Base-by-base conservation (phyloP, 495 filamentous ascomycete species). In the Penicillium crystallinum region DNA sequence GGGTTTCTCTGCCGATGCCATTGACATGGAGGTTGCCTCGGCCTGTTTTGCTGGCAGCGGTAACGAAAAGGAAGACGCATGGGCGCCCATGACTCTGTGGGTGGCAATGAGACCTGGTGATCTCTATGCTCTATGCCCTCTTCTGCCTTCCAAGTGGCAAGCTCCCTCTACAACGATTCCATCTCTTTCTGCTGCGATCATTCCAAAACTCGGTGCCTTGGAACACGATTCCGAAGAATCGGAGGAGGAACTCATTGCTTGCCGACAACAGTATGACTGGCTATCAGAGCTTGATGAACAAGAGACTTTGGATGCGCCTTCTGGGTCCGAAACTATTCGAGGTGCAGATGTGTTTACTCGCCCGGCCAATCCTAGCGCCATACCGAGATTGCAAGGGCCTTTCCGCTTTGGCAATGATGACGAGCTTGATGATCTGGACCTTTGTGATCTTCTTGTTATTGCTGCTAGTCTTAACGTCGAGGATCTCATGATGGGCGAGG, bases 71-170 rank as follows among this genome's bases (percentile, higher is more conserved):
- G 88, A 91, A 45, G 82, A 88, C 58, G 85, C 85, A 25, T 96
- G 91, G 91, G 85, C 88, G 6, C 77, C 88, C 12, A 95, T 93
- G 89, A 95, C 91, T 2, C 71, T 96, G 15, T 96, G 90, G 90
- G 71, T 95, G 38, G 90, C 88, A 14, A 96, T 95, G 89, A 77
- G 75, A 30, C 86, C 87, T 22, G 91, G 91, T 4, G 90, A 95
- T 58, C 79, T 96, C 7, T 96, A 96, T 57, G 88, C 89, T 7
- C 70, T 96, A n/a, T 95, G 91, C 65, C 91, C 91, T 9, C 77
- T 96, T 4, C 69, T 96, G 23, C 91, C 91, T 4, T 79, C 78
- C 12, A 89, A 82, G 58, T 96, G 89, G 89, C 77, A 86, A 43
- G 84, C 87, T n/a, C 81, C 87, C 14, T 77, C 85, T 2, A 83